phyloP scores from a whole-genome alignment of 2,329 filamentous ascomycete species.

The Rhynchosporium secalis region DNA sequence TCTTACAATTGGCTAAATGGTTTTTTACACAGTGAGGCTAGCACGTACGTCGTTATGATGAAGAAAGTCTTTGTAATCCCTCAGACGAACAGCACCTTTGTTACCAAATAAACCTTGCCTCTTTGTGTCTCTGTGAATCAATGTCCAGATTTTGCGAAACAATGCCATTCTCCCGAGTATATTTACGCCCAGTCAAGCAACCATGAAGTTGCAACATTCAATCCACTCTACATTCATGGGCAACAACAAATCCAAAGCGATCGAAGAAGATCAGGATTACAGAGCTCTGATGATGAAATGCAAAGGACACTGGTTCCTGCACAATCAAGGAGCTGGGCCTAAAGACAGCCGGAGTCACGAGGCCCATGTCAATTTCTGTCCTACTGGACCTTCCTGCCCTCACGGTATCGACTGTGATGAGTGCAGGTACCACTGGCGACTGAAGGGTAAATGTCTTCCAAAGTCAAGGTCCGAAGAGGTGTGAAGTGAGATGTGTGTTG shows the following conservation, averaged over 20 bases:
- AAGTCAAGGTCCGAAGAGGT: not conserved
- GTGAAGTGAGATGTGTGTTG: not conserved
- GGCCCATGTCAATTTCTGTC: constrained; percentile 1
- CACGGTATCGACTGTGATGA: not conserved
- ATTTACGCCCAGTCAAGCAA: not conserved
- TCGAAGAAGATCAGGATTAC: not conserved
- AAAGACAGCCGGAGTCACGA: not conserved
- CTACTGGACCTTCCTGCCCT: not conserved
- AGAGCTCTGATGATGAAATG: not conserved
- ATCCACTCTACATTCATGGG: not conserved
- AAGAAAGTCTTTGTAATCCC: too few relatives aligned
- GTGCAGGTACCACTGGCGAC: not conserved
- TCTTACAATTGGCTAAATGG: too few relatives aligned
- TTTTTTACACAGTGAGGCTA: too few relatives aligned
- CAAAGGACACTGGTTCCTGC: not conserved
- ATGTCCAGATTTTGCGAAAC: not conserved
- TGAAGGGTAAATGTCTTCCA: not conserved
- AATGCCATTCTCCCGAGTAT: not conserved
- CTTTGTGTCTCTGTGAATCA: not conserved
- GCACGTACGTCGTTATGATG: too few relatives aligned
- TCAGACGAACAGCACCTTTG: too few relatives aligned
- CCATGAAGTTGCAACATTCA: too few relatives aligned
- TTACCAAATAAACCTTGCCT: not conserved
- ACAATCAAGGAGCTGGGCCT: not conserved
- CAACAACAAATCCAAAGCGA: not conserved